Evolutionary conservation across 352 stramenopile genomes (phyloP).

Genomic region (Globisporangium cystogenes): DNA sequence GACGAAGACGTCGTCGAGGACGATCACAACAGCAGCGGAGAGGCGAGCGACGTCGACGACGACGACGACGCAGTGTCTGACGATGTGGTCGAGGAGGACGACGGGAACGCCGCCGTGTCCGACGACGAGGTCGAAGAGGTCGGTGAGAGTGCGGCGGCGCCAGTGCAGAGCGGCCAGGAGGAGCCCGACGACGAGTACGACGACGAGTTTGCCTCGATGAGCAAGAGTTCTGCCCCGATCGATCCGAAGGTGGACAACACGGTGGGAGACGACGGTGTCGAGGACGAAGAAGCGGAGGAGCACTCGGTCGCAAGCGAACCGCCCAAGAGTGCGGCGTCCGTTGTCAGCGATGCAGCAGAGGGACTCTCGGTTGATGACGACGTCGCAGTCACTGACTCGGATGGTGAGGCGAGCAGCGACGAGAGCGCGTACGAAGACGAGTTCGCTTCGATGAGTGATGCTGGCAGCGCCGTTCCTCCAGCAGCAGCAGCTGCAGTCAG

Average conservation of each 20-base stretch:
- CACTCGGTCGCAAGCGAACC: constrained; percentile 3
- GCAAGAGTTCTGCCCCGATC: background rate
- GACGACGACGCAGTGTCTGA: background rate
- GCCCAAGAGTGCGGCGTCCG: background rate
- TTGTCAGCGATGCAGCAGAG: background rate
- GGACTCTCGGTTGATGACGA: background rate
- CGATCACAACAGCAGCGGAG: background rate
- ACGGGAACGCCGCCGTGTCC: background rate
- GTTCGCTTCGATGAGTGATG: constrained; percentile 9
- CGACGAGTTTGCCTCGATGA: constrained; percentile 9
- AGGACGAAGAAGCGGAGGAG: constrained; percentile 3
- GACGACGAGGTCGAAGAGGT: constrained; percentile 2
- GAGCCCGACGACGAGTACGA: constrained; percentile 8
- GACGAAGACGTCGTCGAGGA: background rate
- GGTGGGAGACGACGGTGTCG: background rate
- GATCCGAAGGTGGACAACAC: background rate
- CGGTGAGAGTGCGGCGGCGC: background rate
- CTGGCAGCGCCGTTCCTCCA: background rate
- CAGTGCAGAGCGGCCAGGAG: background rate
- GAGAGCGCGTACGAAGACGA: constrained; percentile 9
- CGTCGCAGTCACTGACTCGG: background rate
- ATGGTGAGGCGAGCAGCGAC: background rate
- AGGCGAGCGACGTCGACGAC: background rate
- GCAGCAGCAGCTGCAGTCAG: background rate
- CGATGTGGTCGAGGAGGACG: background rate